Evolutionary conservation across 768 basidiomycete genomes (phyloP), one percentile per base, ranked within the genome.

Genomic region (Phaffia tasmanica): DNA sequence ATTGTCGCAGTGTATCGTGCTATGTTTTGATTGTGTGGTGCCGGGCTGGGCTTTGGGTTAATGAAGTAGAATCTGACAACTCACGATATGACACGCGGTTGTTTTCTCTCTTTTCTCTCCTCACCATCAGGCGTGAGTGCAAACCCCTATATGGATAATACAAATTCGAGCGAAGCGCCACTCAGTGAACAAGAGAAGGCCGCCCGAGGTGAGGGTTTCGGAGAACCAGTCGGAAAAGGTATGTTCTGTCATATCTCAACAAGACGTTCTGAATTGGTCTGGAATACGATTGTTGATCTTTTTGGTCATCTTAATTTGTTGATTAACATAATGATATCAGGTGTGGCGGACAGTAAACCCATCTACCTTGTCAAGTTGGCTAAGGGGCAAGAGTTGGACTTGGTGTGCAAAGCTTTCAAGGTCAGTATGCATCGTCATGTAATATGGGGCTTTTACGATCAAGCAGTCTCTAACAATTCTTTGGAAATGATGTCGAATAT

Each of bases 401-500:
- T 93, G 65, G 81, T 81, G 51, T 98, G 94, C 74, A 83, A 86
- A 56, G 95, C 93, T 5, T 91, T 92, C 77, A 97, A 95, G 84
- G 93, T 89, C 62, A n/a, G 79, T 70, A 14, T 25, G 11, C 56
- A 42, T 42, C 35, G 11, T 42, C 35, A 5, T 4, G 35, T 11
- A 42, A 42, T 11, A 4, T 42, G 35, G 6, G 11, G 11, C 35
- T 42, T 42, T 60, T 29, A 42, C 35, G 11, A 42, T 5, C 11
- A 42, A 42, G 11, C 35, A 42, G 11, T 42, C 4, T 42, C 35
- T 42, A 42, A 42, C 35, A 42, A 4, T 42, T 42, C 11, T 42
- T 11, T 42, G 35, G 11, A 4, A 42, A 42, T 42, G 35, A 11
- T 5, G 4, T 42, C 11, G 35, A 42, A 11, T 11, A 11, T 42